Conservation (phyloP, 2,329 filamentous ascomycete species). For the Akanthomyces muscarius region DNA sequence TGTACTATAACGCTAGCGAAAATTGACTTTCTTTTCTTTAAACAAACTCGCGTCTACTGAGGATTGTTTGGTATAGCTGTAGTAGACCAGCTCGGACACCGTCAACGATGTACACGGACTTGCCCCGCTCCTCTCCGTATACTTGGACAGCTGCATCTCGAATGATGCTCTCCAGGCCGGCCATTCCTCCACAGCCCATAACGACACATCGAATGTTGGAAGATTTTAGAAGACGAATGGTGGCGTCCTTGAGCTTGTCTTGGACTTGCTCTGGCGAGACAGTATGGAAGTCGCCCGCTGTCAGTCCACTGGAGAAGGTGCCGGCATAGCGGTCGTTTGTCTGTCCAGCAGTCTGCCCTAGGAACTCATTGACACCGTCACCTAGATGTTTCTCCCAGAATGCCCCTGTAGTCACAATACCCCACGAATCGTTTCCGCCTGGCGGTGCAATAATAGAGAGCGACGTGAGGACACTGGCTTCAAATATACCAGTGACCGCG, state of each 20-base stretch:
- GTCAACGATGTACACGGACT: slow-evolving; percentile 66
- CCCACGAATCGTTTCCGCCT: slow-evolving; percentile 54
- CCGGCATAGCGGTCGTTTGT: slow-evolving; percentile 62
- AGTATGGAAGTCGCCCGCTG: slow-evolving; percentile 74
- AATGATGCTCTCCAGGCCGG: slow-evolving; percentile 75
- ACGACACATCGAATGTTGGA: slow-evolving; percentile 64
- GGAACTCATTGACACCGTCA: slow-evolving; percentile 58
- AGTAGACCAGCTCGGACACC: slow-evolving; percentile 69
- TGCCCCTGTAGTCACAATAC: slow-evolving; percentile 82
- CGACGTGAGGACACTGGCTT: slow-evolving; percentile 68
- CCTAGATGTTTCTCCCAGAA: slow-evolving; percentile 75
- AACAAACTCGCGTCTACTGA: slow-evolving; percentile 38
- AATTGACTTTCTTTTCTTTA: slow-evolving; percentile 10
- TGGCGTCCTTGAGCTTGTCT: slow-evolving; percentile 64
- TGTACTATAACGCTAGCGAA: neutral
- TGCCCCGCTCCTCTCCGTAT: slow-evolving; percentile 55
- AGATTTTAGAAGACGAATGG: slow-evolving; percentile 57
- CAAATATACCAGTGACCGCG: slow-evolving; percentile 68
- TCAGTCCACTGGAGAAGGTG: slow-evolving; percentile 76
- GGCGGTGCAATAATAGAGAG: slow-evolving; percentile 44
- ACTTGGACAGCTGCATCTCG: slow-evolving; percentile 62
- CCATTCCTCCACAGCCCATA: slow-evolving; percentile 90
- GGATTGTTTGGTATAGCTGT: slow-evolving; percentile 54
- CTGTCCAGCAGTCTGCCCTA: slow-evolving; percentile 46
- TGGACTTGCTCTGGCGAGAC: slow-evolving; percentile 61